Percentiles rank a stretch among this genome's conserved stretches.
phyloP scores from a whole-genome alignment of 1,284 basidiomycete genomes.

The Cutaneotrichosporon daszewskae region DNA sequence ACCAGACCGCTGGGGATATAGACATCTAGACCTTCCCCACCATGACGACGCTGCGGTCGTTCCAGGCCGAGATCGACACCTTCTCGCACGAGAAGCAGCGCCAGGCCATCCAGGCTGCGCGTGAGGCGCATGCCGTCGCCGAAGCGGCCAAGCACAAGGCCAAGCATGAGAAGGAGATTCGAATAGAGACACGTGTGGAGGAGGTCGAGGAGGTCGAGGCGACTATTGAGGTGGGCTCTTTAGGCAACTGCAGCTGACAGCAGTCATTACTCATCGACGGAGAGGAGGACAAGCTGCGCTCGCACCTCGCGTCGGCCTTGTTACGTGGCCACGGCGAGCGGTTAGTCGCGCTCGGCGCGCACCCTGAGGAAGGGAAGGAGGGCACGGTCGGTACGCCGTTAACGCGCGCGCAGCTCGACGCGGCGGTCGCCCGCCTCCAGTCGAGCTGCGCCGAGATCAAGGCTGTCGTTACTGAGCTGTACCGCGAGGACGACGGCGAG shows the following conservation, averaged over 20 bases:
- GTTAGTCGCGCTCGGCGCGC: slow-evolving; percentile 37
- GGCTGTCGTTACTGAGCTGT: slow-evolving; percentile 40
- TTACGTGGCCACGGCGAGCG: slow-evolving; percentile 42
- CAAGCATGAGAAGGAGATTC: slow-evolving; percentile 7
- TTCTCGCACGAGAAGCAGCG: slow-evolving; percentile 42
- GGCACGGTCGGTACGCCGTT: slow-evolving; percentile 12
- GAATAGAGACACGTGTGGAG: slow-evolving; percentile 18
- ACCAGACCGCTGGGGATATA: no score
- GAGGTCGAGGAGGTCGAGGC: slow-evolving; percentile 27
- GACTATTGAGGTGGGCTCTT: slow-evolving; percentile 30
- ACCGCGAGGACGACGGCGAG: slow-evolving; percentile 17
- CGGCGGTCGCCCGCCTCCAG: slow-evolving; percentile 24
- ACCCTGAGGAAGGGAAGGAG: slow-evolving; percentile 18
- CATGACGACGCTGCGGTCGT: slow-evolving; percentile 45
- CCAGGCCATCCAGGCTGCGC: slow-evolving; percentile 34
- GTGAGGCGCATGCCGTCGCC: slow-evolving; percentile 36
- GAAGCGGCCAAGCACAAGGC: slow-evolving; percentile 32
- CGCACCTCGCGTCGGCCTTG: slow-evolving; percentile 31
- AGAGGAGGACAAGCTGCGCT: slow-evolving; percentile 30
- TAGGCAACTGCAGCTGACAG: slow-evolving; percentile 1
- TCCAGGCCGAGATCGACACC: slow-evolving; percentile 46
- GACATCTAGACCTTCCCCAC: no score
- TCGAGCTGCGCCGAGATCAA: slow-evolving; percentile 23
- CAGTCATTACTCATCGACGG: slow-evolving; percentile 30
- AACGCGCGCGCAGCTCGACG: slow-evolving; percentile 20